Evolutionary conservation across 1,284 basidiomycete species (phyloP).

Genomic region (Vanrija pseudolonga): DNA sequence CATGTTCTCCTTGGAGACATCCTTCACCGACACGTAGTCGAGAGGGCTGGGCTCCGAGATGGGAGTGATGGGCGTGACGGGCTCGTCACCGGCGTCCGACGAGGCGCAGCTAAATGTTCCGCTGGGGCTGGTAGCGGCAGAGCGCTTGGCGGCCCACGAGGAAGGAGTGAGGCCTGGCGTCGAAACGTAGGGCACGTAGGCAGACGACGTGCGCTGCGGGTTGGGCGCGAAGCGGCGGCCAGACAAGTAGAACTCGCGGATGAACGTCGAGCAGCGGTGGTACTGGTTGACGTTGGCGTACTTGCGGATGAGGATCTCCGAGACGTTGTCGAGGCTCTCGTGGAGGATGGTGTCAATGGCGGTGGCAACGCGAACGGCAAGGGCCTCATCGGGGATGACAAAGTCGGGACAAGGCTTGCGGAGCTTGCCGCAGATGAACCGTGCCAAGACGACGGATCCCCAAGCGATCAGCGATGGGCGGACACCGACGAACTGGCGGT

Average conservation of each 20-base stretch:
- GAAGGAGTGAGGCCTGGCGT: slow-evolving; percentile 43
- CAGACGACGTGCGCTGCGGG: slow-evolving; percentile 35
- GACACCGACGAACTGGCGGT: slow-evolving; percentile 87
- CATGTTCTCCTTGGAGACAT: slow-evolving; percentile 43
- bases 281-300: slow-evolving; percentile 87
- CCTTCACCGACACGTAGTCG: slow-evolving; percentile 14
- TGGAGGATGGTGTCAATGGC: slow-evolving; percentile 79
- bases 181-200: slow-evolving; percentile 29
- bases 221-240: slow-evolving; percentile 51
- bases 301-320: slow-evolving; percentile 92
- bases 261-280: slow-evolving; percentile 85
- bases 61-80: slow-evolving; percentile 48
- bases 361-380: slow-evolving; percentile 57
- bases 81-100: slow-evolving; percentile 48
- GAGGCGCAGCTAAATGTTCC: slow-evolving; percentile 42
- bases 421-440: slow-evolving; percentile 75
- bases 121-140: slow-evolving; percentile 30
- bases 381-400: slow-evolving; percentile 19
- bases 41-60: slow-evolving; percentile 28
- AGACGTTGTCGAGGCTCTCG: slow-evolving; percentile 81
- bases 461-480: slow-evolving; percentile 80
- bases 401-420: slow-evolving; percentile 58
- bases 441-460: slow-evolving; percentile 81
- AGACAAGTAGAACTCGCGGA: slow-evolving; percentile 80
- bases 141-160: slow-evolving; percentile 27